phyloP scores from a whole-genome alignment of 2,329 filamentous ascomycete genomes.

The Penicillium sp. region DNA sequence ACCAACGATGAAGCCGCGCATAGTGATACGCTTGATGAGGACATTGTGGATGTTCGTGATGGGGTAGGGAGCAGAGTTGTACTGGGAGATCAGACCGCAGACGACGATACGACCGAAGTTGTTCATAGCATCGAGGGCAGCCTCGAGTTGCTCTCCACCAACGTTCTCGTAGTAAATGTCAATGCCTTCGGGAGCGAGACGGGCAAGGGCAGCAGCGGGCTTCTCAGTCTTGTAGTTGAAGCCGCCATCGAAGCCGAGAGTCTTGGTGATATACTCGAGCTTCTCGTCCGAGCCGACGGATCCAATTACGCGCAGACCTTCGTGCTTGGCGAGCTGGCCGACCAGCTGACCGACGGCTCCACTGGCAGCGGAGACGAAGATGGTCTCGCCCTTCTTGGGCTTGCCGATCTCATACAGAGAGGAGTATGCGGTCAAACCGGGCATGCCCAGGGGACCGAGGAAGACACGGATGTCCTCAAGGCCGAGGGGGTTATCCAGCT shows the following conservation, averaged over 20 bases:
- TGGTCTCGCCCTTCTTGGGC: constrained; percentile 74
- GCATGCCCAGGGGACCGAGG: constrained; percentile 74
- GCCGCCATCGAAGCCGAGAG: constrained; percentile 68
- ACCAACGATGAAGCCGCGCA: constrained; percentile 74
- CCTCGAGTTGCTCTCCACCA: constrained; percentile 71
- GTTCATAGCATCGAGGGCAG: constrained; percentile 64
- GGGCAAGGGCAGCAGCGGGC: constrained; percentile 63
- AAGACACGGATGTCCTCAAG: constrained; percentile 57
- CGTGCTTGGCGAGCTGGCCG: constrained; percentile 77
- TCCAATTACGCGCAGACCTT: constrained; percentile 75
- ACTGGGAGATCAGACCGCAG: constrained; percentile 71
- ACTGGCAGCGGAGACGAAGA: constrained; percentile 76
- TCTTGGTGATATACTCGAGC: constrained; percentile 68
- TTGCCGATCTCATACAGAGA: constrained; percentile 72
- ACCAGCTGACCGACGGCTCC: constrained; percentile 82
- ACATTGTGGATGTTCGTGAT: constrained; percentile 65
- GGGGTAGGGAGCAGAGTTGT: constrained; percentile 69
- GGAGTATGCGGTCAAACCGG: constrained; percentile 71
- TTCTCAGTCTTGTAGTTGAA: constrained; percentile 90
- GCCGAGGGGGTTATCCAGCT: constrained; percentile 63
- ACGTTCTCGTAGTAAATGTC: constrained; percentile 85
- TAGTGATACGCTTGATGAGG: constrained; percentile 63
- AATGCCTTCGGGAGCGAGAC: constrained; percentile 72
- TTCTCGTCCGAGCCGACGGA: constrained; percentile 79
- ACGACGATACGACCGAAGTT: constrained; percentile 62